These are phyloP conservation scores for Aurantiochytrium sp. DNA, from an alignment of 108 stramenopile species.

Conservation along the genomic window DNA sequence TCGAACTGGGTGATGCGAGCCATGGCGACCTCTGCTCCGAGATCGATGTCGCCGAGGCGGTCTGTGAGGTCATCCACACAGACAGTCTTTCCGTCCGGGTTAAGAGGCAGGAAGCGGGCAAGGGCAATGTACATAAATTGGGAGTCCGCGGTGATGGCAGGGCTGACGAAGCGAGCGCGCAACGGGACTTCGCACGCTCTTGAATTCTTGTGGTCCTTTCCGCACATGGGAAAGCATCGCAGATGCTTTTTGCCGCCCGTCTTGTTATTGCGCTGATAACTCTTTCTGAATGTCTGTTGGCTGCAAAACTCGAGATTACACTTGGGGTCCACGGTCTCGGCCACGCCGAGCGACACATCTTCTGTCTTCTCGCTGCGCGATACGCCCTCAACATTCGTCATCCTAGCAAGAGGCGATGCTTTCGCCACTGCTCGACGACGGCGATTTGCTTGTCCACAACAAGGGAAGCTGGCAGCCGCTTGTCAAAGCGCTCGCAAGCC, in stretches of 20 bases:
- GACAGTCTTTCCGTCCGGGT: not conserved
- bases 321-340: not conserved
- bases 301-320: not conserved
- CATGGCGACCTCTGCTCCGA: not conserved
- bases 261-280: not conserved
- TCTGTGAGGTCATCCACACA: conserved; percentile 8
- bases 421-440: too few relatives aligned
- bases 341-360: not conserved
- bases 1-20: not conserved
- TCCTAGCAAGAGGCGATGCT: too few relatives aligned
- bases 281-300: not conserved
- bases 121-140: not conserved
- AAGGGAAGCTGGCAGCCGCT: too few relatives aligned
- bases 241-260: conserved; percentile 10
- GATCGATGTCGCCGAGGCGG: not conserved
- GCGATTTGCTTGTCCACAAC: too few relatives aligned
- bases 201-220: not conserved
- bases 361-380: too few relatives aligned
- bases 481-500: too few relatives aligned
- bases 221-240: not conserved
- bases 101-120: not conserved
- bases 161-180: not conserved
- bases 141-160: not conserved
- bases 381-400: too few relatives aligned
- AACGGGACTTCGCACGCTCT: not conserved